Evolutionary conservation across 768 basidiomycete species (phyloP).

Genomic region (Tricholoma matsutake): DNA sequence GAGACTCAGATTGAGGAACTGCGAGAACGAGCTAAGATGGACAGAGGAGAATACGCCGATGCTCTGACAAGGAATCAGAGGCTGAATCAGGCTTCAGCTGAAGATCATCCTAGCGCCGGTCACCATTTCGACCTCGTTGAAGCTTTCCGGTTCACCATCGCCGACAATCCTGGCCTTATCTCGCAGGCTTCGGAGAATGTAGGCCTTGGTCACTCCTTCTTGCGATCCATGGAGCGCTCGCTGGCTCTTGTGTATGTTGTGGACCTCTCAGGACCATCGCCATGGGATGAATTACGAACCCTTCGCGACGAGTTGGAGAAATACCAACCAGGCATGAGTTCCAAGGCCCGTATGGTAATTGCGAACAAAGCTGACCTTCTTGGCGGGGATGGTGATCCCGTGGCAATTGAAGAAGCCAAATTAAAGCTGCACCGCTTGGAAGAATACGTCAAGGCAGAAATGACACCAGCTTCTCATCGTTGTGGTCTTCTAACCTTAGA

Average conservation of each 20-base stretch:
- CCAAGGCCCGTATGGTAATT: constrained; percentile 75
- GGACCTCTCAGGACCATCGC: constrained; percentile 71
- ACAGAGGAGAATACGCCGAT: constrained; percentile 50
- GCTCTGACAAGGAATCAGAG: constrained; percentile 50
- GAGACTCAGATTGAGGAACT: constrained; percentile 61
- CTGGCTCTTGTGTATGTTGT: constrained; percentile 90
- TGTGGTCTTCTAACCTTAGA: constrained; percentile 41
- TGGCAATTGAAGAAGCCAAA: constrained; percentile 49
- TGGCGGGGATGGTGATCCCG: constrained; percentile 45
- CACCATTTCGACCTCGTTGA: constrained; percentile 64
- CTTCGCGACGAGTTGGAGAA: constrained; percentile 82
- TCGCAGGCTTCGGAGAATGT: constrained; percentile 81
- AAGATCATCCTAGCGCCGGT: constrained; percentile 26
- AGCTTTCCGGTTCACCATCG: constrained; percentile 87
- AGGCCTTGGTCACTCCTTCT: constrained; percentile 91
- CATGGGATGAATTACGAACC: constrained; percentile 73
- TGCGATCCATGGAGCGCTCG: constrained; percentile 90
- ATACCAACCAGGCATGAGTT: constrained; percentile 76
- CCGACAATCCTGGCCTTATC: constrained; percentile 95
- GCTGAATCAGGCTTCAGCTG: constrained; percentile 15
- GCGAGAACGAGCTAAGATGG: constrained; percentile 42
- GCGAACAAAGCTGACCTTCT: constrained; percentile 95
- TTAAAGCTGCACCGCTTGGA: constrained; percentile 56
- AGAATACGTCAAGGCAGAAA: constrained; percentile 49
- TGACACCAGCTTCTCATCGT: constrained; percentile 27